Percentiles rank a stretch among this genome's conserved stretches.
Evolutionary conservation across 495 filamentous ascomycete species (phyloP).

Genomic region (Trichoderma orchidacearum): DNA sequence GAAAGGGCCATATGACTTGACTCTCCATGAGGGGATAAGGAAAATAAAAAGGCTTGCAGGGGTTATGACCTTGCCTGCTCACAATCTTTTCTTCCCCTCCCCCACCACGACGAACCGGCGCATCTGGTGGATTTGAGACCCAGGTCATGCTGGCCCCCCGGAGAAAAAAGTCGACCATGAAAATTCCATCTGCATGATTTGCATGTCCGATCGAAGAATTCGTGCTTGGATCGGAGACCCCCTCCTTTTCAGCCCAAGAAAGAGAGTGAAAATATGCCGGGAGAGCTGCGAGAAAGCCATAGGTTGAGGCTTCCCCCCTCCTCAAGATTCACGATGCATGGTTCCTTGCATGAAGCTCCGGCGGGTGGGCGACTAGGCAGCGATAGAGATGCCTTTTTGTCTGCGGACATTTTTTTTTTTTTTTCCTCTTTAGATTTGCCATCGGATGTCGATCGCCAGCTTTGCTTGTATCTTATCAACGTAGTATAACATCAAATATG

Average conservation of each 20-base stretch:
- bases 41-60: not conserved
- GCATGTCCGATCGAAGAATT: not conserved
- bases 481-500: too few relatives aligned
- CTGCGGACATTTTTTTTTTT: too few relatives aligned
- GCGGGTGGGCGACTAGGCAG: not conserved
- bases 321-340: not conserved
- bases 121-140: not conserved
- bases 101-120: not conserved
- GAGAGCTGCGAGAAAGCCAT: too few relatives aligned
- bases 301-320: too few relatives aligned
- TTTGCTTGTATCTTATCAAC: too few relatives aligned
- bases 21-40: not conserved
- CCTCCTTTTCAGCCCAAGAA: too few relatives aligned
- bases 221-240: not conserved
- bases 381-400: too few relatives aligned
- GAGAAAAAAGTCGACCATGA: not conserved
- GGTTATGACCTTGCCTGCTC: not conserved
- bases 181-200: constrained; percentile 3
- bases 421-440: too few relatives aligned
- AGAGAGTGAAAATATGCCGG: too few relatives aligned
- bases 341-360: not conserved
- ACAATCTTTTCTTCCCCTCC: not conserved
- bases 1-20: too few relatives aligned
- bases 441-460: too few relatives aligned
- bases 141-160: not conserved